Percentiles rank a stretch among this genome's conserved stretches.
Evolutionary conservation across 257 asterid genomes (phyloP).

Genomic region (Solanum virginianum): DNA sequence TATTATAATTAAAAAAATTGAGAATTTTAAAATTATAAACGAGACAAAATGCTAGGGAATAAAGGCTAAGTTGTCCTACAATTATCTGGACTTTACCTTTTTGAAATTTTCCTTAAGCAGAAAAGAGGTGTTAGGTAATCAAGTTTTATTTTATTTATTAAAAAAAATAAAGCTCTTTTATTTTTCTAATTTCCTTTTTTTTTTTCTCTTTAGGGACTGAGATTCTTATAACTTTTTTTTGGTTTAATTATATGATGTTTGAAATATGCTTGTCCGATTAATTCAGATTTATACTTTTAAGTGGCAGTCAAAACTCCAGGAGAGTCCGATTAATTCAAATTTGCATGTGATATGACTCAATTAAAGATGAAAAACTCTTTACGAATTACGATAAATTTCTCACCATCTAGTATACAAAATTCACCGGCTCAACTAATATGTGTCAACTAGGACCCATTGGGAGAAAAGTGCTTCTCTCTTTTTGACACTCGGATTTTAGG

Average conservation of each 20-base stretch:
- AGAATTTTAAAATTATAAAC: not conserved
- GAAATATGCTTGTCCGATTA: accelerated
- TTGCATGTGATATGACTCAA: accelerated
- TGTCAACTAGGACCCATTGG: not conserved
- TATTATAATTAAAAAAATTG: not conserved
- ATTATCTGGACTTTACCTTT: not conserved
- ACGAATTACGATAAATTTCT: not conserved
- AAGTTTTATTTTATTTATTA: not conserved
- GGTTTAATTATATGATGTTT: not conserved
- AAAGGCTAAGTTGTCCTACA: not conserved
- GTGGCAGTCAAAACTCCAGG: not conserved
- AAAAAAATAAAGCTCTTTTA: not conserved
- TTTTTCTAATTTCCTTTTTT: not conserved
- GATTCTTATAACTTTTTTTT: too few relatives aligned
- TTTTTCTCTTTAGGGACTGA: not conserved
- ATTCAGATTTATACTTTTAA: not conserved
- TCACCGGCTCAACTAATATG: not conserved
- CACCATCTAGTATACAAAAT: not conserved
- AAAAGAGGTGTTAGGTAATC: not conserved
- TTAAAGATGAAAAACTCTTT: not conserved
- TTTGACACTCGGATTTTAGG: accelerated
- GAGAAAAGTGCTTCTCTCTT: not conserved
- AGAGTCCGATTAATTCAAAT: not conserved
- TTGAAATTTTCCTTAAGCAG: not conserved
- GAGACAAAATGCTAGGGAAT: not conserved